Evolutionary conservation across 1,284 basidiomycete species (phyloP), one percentile per base, ranked within the genome.

Genomic region (Marasmius sp.): DNA sequence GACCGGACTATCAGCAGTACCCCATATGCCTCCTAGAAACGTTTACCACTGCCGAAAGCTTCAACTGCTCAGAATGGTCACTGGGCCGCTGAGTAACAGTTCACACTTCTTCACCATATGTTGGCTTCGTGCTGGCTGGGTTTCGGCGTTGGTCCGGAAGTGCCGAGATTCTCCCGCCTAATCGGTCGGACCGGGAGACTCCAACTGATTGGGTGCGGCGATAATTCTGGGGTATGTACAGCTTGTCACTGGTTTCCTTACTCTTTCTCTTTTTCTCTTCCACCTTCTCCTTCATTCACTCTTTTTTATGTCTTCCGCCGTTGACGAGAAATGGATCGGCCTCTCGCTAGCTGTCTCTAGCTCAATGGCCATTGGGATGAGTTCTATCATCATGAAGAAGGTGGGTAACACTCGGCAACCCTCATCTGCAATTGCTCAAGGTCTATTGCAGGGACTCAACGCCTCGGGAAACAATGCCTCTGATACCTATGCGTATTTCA

Each of bases 351-450:
- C 95, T 52, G 77, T 97, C 61, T 88, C 89, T 22, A 86, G 92
- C 67, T 92, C 92, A n/a, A 71, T 92, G 34, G 87, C 91, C 59
- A 96, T 97, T 66, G 95, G 95, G 66, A 92, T 91, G 52, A 95
- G 93, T 75, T 95, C 95, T 75, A 96, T 98, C 73, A 95, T 97
- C 72, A 97, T 95, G 22, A 97, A 97, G 85, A 97, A 96, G 89
- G 95, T 92, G 65, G 64, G 78, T 59, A 14, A 3, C 49, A 61
- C 37, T 51, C 34, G 59, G 51, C 55, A 18, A 53, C n/a, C 61
- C 12, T 14, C 16, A 4, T 6, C 20, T 36, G 4, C 34, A 34
- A 61, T 49, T 22, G 65, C 58, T 20, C 34, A 16, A 33, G 22
- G 20, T 22, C 27, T 27, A 27, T 61, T 68, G 20, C 66, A 95